A percentile compares a stretch with the other conserved stretches of the same genome.
phyloP scores from a whole-genome alignment of 768 basidiomycete species.

The Phlebiopsis gigantea region DNA sequence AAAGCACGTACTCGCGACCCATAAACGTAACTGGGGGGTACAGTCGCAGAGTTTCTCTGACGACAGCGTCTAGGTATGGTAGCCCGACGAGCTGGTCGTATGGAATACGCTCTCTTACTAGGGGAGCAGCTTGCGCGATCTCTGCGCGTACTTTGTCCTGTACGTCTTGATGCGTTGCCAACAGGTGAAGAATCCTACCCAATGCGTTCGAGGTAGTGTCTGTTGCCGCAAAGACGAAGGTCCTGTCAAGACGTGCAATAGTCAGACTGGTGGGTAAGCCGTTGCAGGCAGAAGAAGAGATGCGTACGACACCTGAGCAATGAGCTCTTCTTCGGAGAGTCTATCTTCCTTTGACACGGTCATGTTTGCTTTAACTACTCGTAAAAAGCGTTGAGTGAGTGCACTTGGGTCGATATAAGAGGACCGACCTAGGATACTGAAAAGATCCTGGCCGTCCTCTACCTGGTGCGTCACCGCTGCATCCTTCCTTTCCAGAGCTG shows the following conservation, averaged over 20 bases:
- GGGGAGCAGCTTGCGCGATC: slow-evolving; percentile 6
- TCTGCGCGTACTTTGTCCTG: slow-evolving; percentile 11
- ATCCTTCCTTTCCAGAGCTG: slow-evolving; percentile 13
- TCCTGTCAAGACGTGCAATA: background rate
- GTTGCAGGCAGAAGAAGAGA: background rate
- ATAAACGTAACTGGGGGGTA: slow-evolving; percentile 40
- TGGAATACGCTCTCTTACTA: slow-evolving; percentile 5
- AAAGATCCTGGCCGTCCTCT: slow-evolving; percentile 17
- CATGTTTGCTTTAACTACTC: slow-evolving; percentile 9
- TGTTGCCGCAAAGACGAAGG: slow-evolving; percentile 7
- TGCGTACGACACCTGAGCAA: slow-evolving; percentile 12
- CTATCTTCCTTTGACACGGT: slow-evolving; percentile 5
- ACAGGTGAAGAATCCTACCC: slow-evolving; percentile 6
- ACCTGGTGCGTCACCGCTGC: slow-evolving; percentile 12
- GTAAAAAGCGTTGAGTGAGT: background rate
- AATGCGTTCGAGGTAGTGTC: slow-evolving; percentile 13
- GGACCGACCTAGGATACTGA: slow-evolving; percentile 16
- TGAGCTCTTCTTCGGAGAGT: slow-evolving; percentile 9
- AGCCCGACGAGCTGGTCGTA: slow-evolving; percentile 28
- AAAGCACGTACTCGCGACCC: slow-evolving; percentile 10
- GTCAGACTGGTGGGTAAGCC: background rate
- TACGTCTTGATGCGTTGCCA: slow-evolving; percentile 3
- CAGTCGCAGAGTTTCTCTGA: slow-evolving; percentile 55
- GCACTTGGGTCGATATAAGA: too few species aligned
- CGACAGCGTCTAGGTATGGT: slow-evolving; percentile 61